Base-by-base conservation (phyloP, 176 grass and related monocot species). In the Cocos nucifera region DNA sequence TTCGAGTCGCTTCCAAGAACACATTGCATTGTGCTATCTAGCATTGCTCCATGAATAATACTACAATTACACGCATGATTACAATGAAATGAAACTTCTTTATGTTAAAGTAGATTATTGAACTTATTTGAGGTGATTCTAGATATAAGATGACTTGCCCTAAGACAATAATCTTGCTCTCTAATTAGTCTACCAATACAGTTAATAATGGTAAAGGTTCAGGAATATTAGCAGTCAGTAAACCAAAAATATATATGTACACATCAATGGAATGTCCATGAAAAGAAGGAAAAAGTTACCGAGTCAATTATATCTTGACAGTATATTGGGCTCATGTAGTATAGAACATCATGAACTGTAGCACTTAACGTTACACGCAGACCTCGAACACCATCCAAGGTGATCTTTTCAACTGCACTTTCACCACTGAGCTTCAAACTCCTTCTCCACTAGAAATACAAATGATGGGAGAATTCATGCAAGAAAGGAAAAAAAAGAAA, bases 281-380 rank as follows among this genome's bases (percentile, higher is more conserved):
- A 9, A 74, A 49, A 32, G 24, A 30, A 39, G 59, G 64, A 64
- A 82, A 68, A 84, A 71, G 29, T 69, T 96, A 96, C 92, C 84
- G 92, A 97, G 51, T 97, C 79, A 24, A 97, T 97, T 66, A 97
- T 97, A 61, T 91, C 75, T 59, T 97, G 92, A 77, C 87, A 97
- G 59, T 97, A 97, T 61, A 97, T 91, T 72, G 92, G 92, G 56
- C 92, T 97, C 87, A 97, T 97, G 59, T 97, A 97, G 82, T 97
- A 91, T 58, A 97, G 75, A 80, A 97, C 92, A 76, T 97, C 92
- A 71, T 97, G 92, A 73, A 97, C 92, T 16, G 92, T 97, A 52
- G 87, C 87, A 56, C 92, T 79, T 71, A 91, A 72, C 6, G 92
- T 77, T 18, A 91, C 78, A 29, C 92, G 83, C 44, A 97, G 78